Base-by-base conservation (phyloP, 306 rosid genomes). In the Ochetophila trinervis region DNA sequence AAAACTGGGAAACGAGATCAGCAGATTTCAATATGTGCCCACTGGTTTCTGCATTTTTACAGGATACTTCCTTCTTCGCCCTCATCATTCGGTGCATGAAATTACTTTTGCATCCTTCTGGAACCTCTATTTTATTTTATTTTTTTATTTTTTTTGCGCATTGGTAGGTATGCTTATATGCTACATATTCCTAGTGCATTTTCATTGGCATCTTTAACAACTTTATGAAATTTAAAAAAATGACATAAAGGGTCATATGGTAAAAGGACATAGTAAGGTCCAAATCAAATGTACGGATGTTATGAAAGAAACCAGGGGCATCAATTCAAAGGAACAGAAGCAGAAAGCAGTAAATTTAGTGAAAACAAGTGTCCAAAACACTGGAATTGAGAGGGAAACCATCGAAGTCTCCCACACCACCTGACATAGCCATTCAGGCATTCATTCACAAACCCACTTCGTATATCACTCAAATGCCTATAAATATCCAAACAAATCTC, bases 331-430 rank as follows among this genome's bases (percentile, higher is more conserved):
- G 80, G 67, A 62, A 58, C 6, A 24, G 16, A 17, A 4, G 11
- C 19, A 49, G 5, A 4, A 11, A 59, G 64, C 74, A 21, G 67
- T 51, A 64, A 65, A 53, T 52, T 1, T 23, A 69, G 69, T 53
- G 72, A 81, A 84, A 83, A 85, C 96, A 47, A 76, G 54, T 27
- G 85, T 23, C 83, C 51, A 15, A 18, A 86, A 65, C 76, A 8
- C 59, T 70, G 64, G 90, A 62, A 74, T 70, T 80, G 17, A 19
- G n/a, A 35, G 4, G 49, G 47, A 71, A 89, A 86, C 96, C 93
- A 84, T 74, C 90, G 75, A 68, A 78, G 77, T 56, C 69, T 24
- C 53, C 21, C 60, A 8, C 56, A 34, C 18, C 51, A 49, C 58
- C 60, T 10, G 32, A 27, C n/a, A n/a, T 8, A 55, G 0, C 8